Evolutionary conservation across 1,284 basidiomycete genomes (phyloP), one percentile per base, ranked within the genome.

Genomic region (Moesziomyces globuligerus): DNA sequence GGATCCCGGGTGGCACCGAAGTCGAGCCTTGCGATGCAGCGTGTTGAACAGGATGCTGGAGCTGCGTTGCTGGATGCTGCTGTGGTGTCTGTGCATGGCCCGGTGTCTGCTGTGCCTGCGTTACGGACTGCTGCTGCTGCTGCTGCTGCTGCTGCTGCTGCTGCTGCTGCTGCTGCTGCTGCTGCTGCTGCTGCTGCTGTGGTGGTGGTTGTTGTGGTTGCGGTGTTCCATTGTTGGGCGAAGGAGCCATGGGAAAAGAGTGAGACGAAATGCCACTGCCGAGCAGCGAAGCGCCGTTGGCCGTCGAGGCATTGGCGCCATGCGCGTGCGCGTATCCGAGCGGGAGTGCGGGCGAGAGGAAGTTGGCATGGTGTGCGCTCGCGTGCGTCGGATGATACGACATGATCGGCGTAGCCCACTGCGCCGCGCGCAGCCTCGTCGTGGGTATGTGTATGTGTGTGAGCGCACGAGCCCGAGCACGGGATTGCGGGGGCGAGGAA

Each of bases 361-460:
- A 53, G 50, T 38, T 53, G 23, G 54, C 29, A 24, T 59, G 62
- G 25, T 65, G 61, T 32, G 61, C 54, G 44, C 52, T 45, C 32
- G 57, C 40, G 43, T 71, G 68, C 40, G 57, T 58, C 4, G 64
- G 62, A 56, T 71, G 67, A 24, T 71, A 71, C 42, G 67, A 65
- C 67, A 71, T 71, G 56, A n/a, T 52, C 42, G 11, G 17, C 21
- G 34, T 32, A 1, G 3, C 9, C 13, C 29, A 11, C 29, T 3
- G 13, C 29, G 29, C 29, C 6, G 29, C 17, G 29, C 29, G 13
- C n/a, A n/a, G n/a, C n/a, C n/a, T n/a, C n/a, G n/a, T n/a, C n/a
- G n/a, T n/a, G n/a, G n/a, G n/a, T n/a, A n/a, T n/a, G n/a, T n/a
- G n/a, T n/a, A n/a, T n/a, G n/a, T n/a, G n/a, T n/a, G n/a, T n/a